These are phyloP conservation scores for Kwoniella bestiolae DNA, from an alignment of 768 basidiomycete species.

Conservation along the genomic window DNA sequence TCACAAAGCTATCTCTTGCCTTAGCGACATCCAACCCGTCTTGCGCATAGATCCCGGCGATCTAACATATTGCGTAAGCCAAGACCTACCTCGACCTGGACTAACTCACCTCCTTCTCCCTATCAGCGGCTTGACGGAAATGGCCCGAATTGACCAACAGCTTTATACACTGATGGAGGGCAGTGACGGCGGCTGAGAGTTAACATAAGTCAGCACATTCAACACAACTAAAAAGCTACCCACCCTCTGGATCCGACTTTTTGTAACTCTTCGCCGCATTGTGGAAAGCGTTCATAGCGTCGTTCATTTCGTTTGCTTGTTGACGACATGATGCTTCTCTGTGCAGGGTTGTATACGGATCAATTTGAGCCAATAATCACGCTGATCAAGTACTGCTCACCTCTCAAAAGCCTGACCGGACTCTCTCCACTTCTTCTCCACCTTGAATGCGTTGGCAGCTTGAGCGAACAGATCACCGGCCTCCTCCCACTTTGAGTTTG, in stretches of 20 bases:
- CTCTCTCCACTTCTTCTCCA: constrained; percentile 88
- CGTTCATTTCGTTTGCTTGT: constrained; percentile 81
- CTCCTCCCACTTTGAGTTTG: constrained; percentile 85
- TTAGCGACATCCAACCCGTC: constrained; percentile 68
- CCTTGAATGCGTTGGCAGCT: constrained; percentile 83
- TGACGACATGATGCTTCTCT: constrained; percentile 94
- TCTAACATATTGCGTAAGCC: constrained; percentile 62
- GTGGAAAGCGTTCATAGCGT: constrained; percentile 99
- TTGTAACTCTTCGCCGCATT: constrained; percentile 97
- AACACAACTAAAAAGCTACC: constrained; percentile 45
- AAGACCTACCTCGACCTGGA: neutral
- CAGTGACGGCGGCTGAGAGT: constrained; percentile 79
- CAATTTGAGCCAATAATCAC: neutral
- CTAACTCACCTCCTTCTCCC: constrained; percentile 67
- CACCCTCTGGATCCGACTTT: constrained; percentile 81
- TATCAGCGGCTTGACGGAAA: constrained; percentile 95
- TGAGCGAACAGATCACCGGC: constrained; percentile 91
- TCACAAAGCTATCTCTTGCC: constrained; percentile 87
- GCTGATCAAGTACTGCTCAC: constrained; percentile 28
- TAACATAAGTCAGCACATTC: neutral
- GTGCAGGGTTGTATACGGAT: neutral
- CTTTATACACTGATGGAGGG: constrained; percentile 79
- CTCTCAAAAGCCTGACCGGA: constrained; percentile 85
- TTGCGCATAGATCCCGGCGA: constrained; percentile 86
- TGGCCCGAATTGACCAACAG: constrained; percentile 82